Evolutionary conservation across 2,329 filamentous ascomycete genomes (phyloP).

Genomic region (Monilinia polystroma): DNA sequence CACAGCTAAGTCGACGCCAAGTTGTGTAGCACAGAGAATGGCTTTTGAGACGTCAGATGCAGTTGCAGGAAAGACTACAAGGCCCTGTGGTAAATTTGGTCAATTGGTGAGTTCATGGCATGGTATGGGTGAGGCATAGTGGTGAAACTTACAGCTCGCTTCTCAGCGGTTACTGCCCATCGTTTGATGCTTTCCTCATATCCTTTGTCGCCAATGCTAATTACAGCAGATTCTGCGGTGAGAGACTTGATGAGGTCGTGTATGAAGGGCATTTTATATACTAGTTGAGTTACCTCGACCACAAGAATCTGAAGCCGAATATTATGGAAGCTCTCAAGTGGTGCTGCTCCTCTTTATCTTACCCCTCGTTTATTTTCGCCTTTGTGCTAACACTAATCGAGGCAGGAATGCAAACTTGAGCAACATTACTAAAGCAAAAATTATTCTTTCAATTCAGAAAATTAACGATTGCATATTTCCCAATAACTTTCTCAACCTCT

Average conservation of each 20-base stretch:
- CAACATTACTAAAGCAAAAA: too few species aligned
- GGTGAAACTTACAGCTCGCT: constrained; percentile 26
- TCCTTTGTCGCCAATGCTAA: constrained; percentile 10
- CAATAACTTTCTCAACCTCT: too few species aligned
- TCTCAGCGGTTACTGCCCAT: constrained; percentile 24
- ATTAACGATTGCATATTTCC: too few species aligned
- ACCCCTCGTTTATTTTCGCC: too few species aligned
- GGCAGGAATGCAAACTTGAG: too few species aligned
- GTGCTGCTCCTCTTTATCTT: too few species aligned
- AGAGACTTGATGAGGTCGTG: background rate
- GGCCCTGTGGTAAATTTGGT: background rate
- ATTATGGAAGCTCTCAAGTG: too few species aligned
- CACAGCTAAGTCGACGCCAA: constrained; percentile 22
- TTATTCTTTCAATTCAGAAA: too few species aligned
- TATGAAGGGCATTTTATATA: background rate
- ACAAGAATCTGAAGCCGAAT: too few species aligned
- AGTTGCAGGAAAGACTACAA: constrained; percentile 20
- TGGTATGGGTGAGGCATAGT: background rate
- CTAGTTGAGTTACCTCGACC: too few species aligned
- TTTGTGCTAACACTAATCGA: too few species aligned
- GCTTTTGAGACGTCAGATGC: constrained; percentile 24
- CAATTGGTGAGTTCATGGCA: background rate
- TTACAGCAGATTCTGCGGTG: background rate
- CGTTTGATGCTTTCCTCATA: constrained; percentile 28
- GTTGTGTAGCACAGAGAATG: constrained; percentile 22